Evolutionary conservation across 768 basidiomycete genomes (phyloP).

Genomic region (Panus rudis): DNA sequence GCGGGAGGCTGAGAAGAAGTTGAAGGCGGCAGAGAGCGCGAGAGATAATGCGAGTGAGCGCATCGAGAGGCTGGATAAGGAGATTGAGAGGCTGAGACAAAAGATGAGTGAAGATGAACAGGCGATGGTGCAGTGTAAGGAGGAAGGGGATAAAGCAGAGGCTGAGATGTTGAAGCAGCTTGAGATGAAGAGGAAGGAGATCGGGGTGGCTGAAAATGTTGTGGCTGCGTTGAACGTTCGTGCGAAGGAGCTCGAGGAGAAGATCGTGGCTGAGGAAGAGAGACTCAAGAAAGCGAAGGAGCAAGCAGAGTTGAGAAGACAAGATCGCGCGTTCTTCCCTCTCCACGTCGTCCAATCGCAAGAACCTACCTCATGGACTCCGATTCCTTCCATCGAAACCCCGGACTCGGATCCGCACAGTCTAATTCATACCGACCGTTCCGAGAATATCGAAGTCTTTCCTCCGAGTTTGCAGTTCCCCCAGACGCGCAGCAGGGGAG

Average conservation of each 20-base stretch:
- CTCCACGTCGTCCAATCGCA: conserved; percentile 21
- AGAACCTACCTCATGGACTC: conserved; percentile 16
- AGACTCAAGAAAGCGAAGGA: conserved; percentile 52
- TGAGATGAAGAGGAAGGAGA: conserved; percentile 44
- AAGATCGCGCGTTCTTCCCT: conserved; percentile 32
- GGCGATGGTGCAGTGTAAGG: conserved; percentile 27
- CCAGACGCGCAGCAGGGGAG: conserved; percentile 6
- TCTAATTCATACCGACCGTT: conserved; percentile 11
- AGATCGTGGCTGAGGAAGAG: conserved; percentile 55
- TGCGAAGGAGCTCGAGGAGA: conserved; percentile 69
- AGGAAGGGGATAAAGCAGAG: conserved; percentile 16
- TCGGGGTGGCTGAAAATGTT: conserved; percentile 60
- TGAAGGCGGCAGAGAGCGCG: conserved; percentile 59
- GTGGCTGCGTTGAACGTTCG: conserved; percentile 55
- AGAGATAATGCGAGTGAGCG: conserved; percentile 56
- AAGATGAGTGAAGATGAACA: conserved; percentile 50
- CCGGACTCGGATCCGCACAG: conserved; percentile 10
- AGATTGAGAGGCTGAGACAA: conserved; percentile 50
- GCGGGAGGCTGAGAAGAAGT: conserved; percentile 83
- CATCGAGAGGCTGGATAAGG: conserved; percentile 52
- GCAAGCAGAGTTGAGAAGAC: conserved; percentile 43
- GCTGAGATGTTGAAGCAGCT: conserved; percentile 32
- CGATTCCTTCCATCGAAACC: conserved; percentile 7
- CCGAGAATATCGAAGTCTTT: conserved; percentile 15
- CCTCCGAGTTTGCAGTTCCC: conserved; percentile 9